A percentile compares a stretch with the other conserved stretches of the same genome.
These are phyloP conservation scores for Chrysosporium queenslandicum DNA, from an alignment of 2,329 filamentous ascomycete species.

Conservation along the genomic window DNA sequence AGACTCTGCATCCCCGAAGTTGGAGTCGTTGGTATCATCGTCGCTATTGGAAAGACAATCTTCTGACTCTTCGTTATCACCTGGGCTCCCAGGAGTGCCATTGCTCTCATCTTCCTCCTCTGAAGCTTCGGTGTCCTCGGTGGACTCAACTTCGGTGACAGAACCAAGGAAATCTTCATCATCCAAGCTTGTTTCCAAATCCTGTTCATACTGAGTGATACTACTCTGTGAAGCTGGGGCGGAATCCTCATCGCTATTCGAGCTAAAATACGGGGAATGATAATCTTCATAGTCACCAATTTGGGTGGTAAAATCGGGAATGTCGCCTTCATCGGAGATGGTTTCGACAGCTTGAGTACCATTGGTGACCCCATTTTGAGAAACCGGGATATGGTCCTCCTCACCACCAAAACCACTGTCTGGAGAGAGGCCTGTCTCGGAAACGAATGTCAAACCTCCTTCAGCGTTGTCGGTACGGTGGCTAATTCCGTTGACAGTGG, in stretches of 20 bases:
- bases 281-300: neutral
- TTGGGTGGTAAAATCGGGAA: neutral
- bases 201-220: neutral
- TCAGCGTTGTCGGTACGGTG: neutral
- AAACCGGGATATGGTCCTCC: no score
- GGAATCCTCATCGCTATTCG: neutral
- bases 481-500: neutral
- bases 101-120: no score
- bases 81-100: neutral
- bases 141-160: neutral
- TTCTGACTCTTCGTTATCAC: neutral
- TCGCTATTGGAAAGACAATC: neutral
- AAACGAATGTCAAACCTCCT: neutral
- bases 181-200: neutral
- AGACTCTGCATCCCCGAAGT: constrained; percentile 14
- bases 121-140: neutral
- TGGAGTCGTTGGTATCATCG: constrained; percentile 4
- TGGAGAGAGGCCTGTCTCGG: no score
- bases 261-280: neutral
- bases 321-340: no score
- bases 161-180: neutral
- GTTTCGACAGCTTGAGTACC: no score
- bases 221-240: neutral
- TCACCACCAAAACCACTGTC: no score
- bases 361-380: no score